phyloP scores from a whole-genome alignment of 2,329 filamentous ascomycete genomes.

The Xylaria polymorpha region DNA sequence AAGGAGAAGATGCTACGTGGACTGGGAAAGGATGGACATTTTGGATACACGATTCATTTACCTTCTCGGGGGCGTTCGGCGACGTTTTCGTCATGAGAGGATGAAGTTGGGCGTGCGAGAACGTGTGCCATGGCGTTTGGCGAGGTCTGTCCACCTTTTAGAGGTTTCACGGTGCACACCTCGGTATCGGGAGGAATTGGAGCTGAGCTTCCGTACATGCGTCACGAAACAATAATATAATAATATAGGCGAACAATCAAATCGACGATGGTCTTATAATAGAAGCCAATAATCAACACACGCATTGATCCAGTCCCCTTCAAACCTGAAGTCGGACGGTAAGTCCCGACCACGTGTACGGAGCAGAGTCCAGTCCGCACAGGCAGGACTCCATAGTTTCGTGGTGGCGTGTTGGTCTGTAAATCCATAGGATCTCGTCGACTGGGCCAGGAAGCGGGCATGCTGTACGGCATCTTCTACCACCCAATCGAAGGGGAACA shows the following conservation, averaged over 20 bases:
- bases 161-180: neutral
- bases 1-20: constrained; percentile 1
- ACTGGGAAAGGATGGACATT: neutral
- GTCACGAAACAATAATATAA: constrained; percentile 2
- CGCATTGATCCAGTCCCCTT: neutral
- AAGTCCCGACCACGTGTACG: constrained; percentile 28
- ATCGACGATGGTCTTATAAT: neutral
- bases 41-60: constrained; percentile 4
- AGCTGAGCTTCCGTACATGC: neutral
- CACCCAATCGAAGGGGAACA: constrained; percentile 29
- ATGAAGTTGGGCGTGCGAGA: neutral
- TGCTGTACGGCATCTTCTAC: neutral
- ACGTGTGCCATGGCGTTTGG: constrained; percentile 12
- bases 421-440: constrained; percentile 7
- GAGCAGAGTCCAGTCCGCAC: neutral
- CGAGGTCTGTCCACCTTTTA: neutral
- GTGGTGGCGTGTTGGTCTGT: no score
- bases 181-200: neutral
- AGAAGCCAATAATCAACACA: neutral
- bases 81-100: neutral
- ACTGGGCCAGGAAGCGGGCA: neutral
- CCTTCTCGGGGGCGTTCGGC: neutral
- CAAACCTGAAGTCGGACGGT: constrained; percentile 7
- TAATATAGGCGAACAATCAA: neutral
- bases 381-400: constrained; percentile 1